A percentile compares a stretch with the other conserved stretches of the same genome.
phyloP scores from a whole-genome alignment of 2,329 filamentous ascomycete species.

The Parascedosporium putredinis region DNA sequence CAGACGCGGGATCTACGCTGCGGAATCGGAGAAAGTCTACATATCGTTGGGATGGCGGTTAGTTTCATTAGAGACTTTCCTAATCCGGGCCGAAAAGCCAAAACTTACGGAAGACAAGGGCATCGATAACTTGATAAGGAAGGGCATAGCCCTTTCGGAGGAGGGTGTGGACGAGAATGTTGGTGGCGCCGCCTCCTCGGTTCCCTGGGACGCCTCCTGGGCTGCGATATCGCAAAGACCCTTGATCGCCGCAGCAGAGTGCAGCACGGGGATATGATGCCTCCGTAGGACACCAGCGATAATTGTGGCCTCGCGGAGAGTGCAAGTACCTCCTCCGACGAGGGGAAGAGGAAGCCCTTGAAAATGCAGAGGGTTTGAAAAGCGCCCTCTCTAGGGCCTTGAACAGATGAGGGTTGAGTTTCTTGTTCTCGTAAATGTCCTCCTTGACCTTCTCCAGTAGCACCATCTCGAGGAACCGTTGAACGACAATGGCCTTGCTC shows the following conservation, averaged over 20 bases:
- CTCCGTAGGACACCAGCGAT: slow-evolving; percentile 76
- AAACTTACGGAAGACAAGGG: slow-evolving; percentile 60
- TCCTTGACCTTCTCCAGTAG: slow-evolving; percentile 85
- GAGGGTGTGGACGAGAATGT: slow-evolving; percentile 87
- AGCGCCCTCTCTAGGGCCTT: slow-evolving; percentile 84
- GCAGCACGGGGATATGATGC: slow-evolving; percentile 79
- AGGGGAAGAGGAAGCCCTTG: slow-evolving; percentile 94
- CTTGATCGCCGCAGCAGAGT: slow-evolving; percentile 85
- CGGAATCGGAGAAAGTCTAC: slow-evolving; percentile 82
- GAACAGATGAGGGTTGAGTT: slow-evolving; percentile 92
- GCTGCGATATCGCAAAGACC: slow-evolving; percentile 90
- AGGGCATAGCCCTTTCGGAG: slow-evolving; percentile 96
- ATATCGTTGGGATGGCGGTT: background rate
- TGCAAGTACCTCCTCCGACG: slow-evolving; percentile 76
- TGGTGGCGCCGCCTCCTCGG: slow-evolving; percentile 85
- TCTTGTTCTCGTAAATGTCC: slow-evolving; percentile 88
- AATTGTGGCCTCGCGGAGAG: slow-evolving; percentile 83
- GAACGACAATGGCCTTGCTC: slow-evolving; percentile 65
- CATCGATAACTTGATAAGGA: slow-evolving; percentile 88
- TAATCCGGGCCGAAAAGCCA: background rate
- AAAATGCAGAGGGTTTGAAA: slow-evolving; percentile 93
- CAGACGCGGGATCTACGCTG: slow-evolving; percentile 50
- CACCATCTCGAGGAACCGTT: slow-evolving; percentile 78
- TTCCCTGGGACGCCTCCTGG: slow-evolving; percentile 72
- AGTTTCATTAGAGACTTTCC: background rate